Evolutionary conservation across 495 filamentous ascomycete genomes (phyloP), one percentile per base, ranked within the genome.

Genomic region (Lepraria neglecta): DNA sequence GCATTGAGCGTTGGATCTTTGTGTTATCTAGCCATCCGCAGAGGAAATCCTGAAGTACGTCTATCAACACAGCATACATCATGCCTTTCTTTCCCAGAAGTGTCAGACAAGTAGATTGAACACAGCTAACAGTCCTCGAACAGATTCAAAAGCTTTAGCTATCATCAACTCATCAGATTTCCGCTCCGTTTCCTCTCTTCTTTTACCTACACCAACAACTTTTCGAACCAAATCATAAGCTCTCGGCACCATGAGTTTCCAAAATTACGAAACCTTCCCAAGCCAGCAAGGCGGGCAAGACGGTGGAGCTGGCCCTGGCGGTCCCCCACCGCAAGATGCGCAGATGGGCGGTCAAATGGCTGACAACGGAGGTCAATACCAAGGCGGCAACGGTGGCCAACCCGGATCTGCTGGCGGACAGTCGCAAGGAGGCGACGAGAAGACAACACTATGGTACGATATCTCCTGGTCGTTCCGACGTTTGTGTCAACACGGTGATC

Each of bases 401-500:
- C 68, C 73, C 28, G 74, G 73, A 33, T 75, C 80, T 59, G 75
- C 78, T 61, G 70, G 78, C 44, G 82, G 75, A 58, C 74, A 82
- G 58, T 79, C 81, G 71, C 77, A 80, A 68, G 81, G 77, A 57
- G 77, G 74, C 54, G 86, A 88, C 65, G 80, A 79, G 57, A 92
- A 92, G 82, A 92, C 88, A 38, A 92, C 88, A 33, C 82, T 92
- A 64, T 92, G 88, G 88, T 90, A 80, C 65, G 86, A 59, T 17
- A 6, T 0, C 30, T n/a, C 17, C 21, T 38, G 31, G 24, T 15
- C 30, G 1, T 4, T 15, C 27, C 42, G 33, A 33, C 21, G 10
- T 17, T 30, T 17, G 40, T n/a, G 58, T 19, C 14, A 6, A 40
- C 17, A 6, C 12, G 12, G 35, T 43, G 24, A 17, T 17, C 17